Base-by-base conservation (phyloP, 495 filamentous ascomycete genomes). In the Podospora australis region DNA sequence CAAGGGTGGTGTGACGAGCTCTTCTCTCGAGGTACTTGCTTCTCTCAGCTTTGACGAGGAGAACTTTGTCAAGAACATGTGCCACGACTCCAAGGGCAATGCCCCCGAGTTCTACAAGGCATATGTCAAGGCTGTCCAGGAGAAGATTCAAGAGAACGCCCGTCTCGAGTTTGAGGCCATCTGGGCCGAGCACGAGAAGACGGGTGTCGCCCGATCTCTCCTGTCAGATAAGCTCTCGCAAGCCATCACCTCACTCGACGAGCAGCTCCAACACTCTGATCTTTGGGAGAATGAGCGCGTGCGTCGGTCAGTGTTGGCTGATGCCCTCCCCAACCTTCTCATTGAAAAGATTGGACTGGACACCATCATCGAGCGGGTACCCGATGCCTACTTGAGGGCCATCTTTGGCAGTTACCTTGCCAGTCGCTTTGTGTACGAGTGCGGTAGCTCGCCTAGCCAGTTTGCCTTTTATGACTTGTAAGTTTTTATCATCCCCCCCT, bases 401-500 rank as follows among this genome's bases (percentile, higher is more conserved):
- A 96, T 98, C 63, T 98, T 98, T 64, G 92, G 92, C 52, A 92
- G 87, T 60, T 94, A 90, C 70, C 71, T 98, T 53, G 92, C 92
- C 23, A 91, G 86, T 58, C 82, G 92, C 16, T 98, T 98, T 65
- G 88, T 98, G 23, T 98, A 98, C 66, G 78, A 92, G 63, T 88
- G 87, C 65, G 92, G 92, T 63, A 91, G 88, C 70, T 79, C 77
- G 54, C 90, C 92, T 3, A 91, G 83, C 73, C 94, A 96, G 62
- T 96, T 98, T 71, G 88, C 92, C 6, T 98, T 98, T 78, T 98
- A 95, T 70, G 86, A 94, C 57, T 98, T 97, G 89, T 95, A 75
- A 80, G 86, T 82, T 55, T 20, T 3, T 2, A 28, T 5, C 26
- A 11, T 13, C 40, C 11, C n/a, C 39, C 10, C 8, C 1, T 35